Evolutionary conservation across 2,329 filamentous ascomycete genomes (phyloP).

Genomic region (Diaporthe citrichinensis): DNA sequence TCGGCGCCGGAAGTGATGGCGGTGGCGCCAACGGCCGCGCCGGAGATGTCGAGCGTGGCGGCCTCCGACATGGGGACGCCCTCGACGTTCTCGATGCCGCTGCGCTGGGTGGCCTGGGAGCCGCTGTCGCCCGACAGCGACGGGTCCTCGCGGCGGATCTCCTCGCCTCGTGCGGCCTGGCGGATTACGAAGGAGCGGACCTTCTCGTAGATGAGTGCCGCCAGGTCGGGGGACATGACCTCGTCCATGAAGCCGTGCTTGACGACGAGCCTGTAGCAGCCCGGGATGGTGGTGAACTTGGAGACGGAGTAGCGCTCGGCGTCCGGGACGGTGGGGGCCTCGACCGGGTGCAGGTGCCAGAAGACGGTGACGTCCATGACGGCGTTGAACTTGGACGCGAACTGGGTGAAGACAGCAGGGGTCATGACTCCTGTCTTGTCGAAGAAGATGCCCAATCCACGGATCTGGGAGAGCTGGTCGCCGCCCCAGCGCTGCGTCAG

Average conservation of each 20-base stretch:
- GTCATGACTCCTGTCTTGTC: constrained; percentile 79
- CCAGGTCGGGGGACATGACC: constrained; percentile 75
- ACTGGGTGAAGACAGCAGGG: constrained; percentile 78
- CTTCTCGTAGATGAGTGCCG: constrained; percentile 70
- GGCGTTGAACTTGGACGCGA: constrained; percentile 77
- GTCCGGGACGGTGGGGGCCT: constrained; percentile 67
- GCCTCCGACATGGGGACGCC: constrained; percentile 10
- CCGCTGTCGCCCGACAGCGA: constrained; percentile 31
- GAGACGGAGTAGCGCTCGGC: constrained; percentile 61
- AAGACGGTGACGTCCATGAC: constrained; percentile 77
- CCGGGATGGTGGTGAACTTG: constrained; percentile 62
- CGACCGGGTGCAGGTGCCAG: constrained; percentile 77
- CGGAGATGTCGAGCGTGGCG: background rate
- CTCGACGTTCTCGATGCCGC: constrained; percentile 37
- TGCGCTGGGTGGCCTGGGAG: constrained; percentile 30
- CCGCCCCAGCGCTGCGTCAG: constrained; percentile 58
- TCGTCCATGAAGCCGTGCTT: constrained; percentile 81
- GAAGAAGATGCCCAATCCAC: constrained; percentile 79
- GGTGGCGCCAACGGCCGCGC: background rate
- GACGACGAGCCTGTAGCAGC: constrained; percentile 77
- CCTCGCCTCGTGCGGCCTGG: constrained; percentile 45
- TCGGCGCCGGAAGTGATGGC: constrained; percentile 19
- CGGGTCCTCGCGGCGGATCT: constrained; percentile 31
- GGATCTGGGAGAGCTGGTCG: constrained; percentile 60
- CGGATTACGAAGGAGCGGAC: constrained; percentile 63